Percentiles rank a stretch among this genome's conserved stretches.
phyloP scores from a whole-genome alignment of 306 rosid species.

The Datisca glomerata region DNA sequence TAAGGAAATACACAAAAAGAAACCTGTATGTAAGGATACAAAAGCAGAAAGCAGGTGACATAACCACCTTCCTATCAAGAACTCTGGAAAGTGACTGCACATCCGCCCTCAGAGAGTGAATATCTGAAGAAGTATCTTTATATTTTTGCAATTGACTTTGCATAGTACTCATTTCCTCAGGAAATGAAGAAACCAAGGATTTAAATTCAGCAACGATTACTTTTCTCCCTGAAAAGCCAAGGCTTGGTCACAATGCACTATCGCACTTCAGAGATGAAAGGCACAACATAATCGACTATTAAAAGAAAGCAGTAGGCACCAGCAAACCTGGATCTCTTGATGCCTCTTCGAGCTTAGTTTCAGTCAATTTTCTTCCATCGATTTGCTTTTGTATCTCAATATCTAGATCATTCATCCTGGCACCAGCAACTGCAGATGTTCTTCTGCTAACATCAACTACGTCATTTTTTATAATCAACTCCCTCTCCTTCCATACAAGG shows the following conservation, averaged over 20 bases:
- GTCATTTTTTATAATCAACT: slow-evolving; percentile 64
- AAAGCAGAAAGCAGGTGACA: neutral
- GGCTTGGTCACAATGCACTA: slow-evolving; percentile 18
- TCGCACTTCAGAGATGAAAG: neutral
- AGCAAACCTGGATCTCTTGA: slow-evolving; percentile 67
- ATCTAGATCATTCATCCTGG: slow-evolving; percentile 46
- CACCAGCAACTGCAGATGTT: slow-evolving; percentile 47
- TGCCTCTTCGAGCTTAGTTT: slow-evolving; percentile 55
- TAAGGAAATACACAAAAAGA: neutral
- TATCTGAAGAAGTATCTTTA: slow-evolving; percentile 79
- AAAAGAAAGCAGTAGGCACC: slow-evolving; percentile 1
- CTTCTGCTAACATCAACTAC: slow-evolving; percentile 60
- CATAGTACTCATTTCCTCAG: slow-evolving; percentile 87
- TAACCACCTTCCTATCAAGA: slow-evolving; percentile 79
- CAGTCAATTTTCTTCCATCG: slow-evolving; percentile 47
- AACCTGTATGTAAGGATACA: slow-evolving; percentile 1
- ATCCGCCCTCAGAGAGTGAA: slow-evolving; percentile 79
- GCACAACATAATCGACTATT: slow-evolving; percentile 1
- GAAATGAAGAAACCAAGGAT: slow-evolving; percentile 83
- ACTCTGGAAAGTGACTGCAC: slow-evolving; percentile 59
- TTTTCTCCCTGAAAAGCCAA: slow-evolving; percentile 67
- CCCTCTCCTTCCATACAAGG: slow-evolving; percentile 82
- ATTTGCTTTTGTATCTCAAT: slow-evolving; percentile 52
- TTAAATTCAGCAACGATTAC: slow-evolving; percentile 72
- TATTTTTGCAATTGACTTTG: slow-evolving; percentile 62